These are phyloP conservation scores for Gossypium davidsonii DNA, from an alignment of 441 rosid species.

Conservation along the genomic window DNA sequence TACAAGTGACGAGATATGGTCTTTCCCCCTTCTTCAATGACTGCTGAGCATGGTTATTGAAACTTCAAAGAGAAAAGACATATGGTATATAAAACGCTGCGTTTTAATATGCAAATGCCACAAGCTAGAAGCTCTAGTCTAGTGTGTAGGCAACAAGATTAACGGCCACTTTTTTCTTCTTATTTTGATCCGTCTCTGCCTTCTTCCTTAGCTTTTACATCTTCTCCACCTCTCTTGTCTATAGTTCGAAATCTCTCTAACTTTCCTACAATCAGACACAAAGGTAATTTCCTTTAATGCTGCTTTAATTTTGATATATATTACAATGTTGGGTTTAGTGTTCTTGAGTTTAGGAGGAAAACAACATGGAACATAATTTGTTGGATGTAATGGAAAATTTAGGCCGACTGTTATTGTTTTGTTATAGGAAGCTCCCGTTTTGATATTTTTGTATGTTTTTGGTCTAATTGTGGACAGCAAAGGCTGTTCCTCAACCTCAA, in stretches of 20 bases:
- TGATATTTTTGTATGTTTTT: background rate
- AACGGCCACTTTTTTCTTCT: conserved; percentile 14
- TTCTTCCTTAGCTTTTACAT: conserved; percentile 19
- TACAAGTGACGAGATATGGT: no score
- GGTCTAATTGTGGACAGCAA: conserved; percentile 27
- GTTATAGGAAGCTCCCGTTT: background rate
- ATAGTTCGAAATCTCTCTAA: conserved; percentile 30
- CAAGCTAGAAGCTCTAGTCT: background rate
- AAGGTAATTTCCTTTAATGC: conserved; percentile 26
- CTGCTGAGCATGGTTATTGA: no score
- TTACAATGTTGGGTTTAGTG: background rate
- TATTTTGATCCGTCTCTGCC: conserved; percentile 11
- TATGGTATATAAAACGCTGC: background rate
- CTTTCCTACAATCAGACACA: conserved; percentile 23
- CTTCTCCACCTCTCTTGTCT: conserved; percentile 18
- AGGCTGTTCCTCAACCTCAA: conserved; percentile 37
- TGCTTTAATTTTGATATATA: background rate
- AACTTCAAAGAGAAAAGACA: no score
- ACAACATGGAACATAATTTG: background rate
- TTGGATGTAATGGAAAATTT: background rate
- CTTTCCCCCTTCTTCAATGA: background rate
- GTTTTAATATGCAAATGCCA: background rate
- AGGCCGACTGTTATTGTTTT: background rate
- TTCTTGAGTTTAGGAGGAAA: background rate
- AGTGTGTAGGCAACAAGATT: background rate